Evolutionary conservation across 441 rosid genomes (phyloP).

Genomic region (Raphanus hybrid): DNA sequence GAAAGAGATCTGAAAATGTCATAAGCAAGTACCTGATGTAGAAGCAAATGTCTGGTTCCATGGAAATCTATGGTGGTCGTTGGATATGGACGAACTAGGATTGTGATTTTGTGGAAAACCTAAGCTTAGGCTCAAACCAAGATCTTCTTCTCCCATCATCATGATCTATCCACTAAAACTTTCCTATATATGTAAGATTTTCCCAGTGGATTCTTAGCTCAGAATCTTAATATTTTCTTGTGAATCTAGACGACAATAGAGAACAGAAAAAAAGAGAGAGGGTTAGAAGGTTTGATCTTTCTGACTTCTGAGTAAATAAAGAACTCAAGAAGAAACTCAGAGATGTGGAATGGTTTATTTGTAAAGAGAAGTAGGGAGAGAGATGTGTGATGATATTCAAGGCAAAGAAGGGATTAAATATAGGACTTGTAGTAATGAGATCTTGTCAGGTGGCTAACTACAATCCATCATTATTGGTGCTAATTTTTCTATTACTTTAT

Average conservation of each 20-base stretch:
- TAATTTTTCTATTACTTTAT: constrained; percentile 17
- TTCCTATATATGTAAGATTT: too few species aligned
- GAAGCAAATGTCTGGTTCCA: constrained; percentile 60
- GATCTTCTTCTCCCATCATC: constrained; percentile 74
- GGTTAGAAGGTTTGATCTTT: constrained; percentile 15
- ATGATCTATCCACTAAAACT: constrained; percentile 15
- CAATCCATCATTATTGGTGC: constrained; percentile 27
- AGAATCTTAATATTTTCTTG: neutral
- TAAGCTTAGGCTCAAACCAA: constrained; percentile 83
- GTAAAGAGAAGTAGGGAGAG: constrained; percentile 5
- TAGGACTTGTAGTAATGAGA: constrained; percentile 40
- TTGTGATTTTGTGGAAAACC: constrained; percentile 52
- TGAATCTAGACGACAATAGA: neutral
- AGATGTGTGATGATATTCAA: constrained; percentile 27
- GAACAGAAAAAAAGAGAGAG: neutral
- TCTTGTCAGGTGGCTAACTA: constrained; percentile 37
- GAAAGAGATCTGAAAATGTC: constrained; percentile 8
- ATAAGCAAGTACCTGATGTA: constrained; percentile 39
- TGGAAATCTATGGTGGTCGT: constrained; percentile 46
- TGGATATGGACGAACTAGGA: constrained; percentile 37
- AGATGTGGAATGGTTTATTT: constrained; percentile 22
- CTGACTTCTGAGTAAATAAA: neutral
- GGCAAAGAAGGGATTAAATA: constrained; percentile 27
- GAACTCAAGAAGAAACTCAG: neutral
- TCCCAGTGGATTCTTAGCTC: too few species aligned